Percentiles rank a stretch among this genome's conserved stretches.
phyloP scores from a whole-genome alignment of 2,329 filamentous ascomycete species.

The Penicillium paneum region DNA sequence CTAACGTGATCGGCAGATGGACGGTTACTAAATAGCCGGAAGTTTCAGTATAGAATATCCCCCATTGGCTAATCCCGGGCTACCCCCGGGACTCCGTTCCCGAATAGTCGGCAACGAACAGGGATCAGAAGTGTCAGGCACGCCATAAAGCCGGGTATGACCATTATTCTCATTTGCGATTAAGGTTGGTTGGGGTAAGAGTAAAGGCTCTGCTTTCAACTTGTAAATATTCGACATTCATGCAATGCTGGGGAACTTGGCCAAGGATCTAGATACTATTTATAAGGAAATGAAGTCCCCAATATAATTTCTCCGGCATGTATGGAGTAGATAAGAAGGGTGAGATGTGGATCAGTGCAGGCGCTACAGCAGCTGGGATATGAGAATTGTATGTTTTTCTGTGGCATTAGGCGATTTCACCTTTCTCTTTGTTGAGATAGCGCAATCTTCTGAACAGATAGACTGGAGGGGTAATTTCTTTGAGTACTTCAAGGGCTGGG shows the following conservation, averaged over 20 bases:
- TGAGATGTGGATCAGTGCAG: background rate
- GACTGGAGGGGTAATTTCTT: background rate
- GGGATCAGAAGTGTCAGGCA: background rate
- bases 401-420: background rate
- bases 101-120: background rate
- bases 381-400: background rate
- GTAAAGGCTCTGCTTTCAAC: background rate
- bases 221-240: background rate
- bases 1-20: background rate
- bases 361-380: background rate
- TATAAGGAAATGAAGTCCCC: background rate
- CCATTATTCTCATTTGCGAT: background rate
- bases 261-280: background rate
- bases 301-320: background rate
- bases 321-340: no score
- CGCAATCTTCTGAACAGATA: background rate
- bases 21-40: background rate
- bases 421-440: background rate
- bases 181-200: background rate
- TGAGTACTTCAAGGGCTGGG: background rate
- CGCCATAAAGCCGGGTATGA: background rate
- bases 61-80: background rate
- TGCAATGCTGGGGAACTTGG: background rate
- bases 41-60: background rate
- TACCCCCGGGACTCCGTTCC: background rate